Conservation (phyloP, 352 stramenopile species). For the Globisporangium middletonii region DNA sequence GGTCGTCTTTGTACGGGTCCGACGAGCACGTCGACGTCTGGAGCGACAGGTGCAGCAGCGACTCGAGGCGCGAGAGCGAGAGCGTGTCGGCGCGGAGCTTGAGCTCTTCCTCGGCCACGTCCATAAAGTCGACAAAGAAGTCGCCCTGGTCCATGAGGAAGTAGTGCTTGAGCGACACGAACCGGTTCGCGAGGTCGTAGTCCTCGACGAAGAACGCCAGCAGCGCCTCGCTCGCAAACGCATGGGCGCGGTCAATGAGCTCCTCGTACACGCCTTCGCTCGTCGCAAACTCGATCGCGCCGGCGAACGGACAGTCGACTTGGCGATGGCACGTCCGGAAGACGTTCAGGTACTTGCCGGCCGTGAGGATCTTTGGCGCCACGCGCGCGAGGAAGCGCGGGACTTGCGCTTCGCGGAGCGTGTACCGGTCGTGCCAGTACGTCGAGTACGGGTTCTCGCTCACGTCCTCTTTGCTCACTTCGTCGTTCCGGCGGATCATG, state of each 20-base stretch:
- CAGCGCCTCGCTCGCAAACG: constrained; percentile 69
- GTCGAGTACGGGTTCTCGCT: constrained; percentile 84
- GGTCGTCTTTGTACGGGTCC: constrained; percentile 87
- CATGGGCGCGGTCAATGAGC: constrained; percentile 79
- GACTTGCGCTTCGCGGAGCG: constrained; percentile 65
- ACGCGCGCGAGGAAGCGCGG: constrained; percentile 77
- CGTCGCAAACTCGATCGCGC: constrained; percentile 52
- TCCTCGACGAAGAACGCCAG: constrained; percentile 79
- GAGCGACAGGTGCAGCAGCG: constrained; percentile 91
- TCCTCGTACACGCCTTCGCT: constrained; percentile 77
- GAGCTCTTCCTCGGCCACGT: constrained; percentile 94
- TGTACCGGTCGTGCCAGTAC: constrained; percentile 89
- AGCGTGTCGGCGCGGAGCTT: constrained; percentile 84
- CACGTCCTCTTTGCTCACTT: constrained; percentile 79
- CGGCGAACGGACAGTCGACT: constrained; percentile 77
- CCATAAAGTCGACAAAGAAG: constrained; percentile 98
- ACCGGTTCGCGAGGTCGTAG: constrained; percentile 68
- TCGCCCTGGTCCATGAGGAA: constrained; percentile 99
- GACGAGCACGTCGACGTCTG: constrained; percentile 89
- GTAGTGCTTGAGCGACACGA: constrained; percentile 94
- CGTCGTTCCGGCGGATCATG: constrained; percentile 82
- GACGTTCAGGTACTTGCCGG: constrained; percentile 92
- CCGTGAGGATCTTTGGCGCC: constrained; percentile 82
- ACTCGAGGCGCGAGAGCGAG: constrained; percentile 88
- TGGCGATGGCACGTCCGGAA: constrained; percentile 76